phyloP scores from a whole-genome alignment of 768 basidiomycete genomes.

The Hemileccinum rubropunctum region DNA sequence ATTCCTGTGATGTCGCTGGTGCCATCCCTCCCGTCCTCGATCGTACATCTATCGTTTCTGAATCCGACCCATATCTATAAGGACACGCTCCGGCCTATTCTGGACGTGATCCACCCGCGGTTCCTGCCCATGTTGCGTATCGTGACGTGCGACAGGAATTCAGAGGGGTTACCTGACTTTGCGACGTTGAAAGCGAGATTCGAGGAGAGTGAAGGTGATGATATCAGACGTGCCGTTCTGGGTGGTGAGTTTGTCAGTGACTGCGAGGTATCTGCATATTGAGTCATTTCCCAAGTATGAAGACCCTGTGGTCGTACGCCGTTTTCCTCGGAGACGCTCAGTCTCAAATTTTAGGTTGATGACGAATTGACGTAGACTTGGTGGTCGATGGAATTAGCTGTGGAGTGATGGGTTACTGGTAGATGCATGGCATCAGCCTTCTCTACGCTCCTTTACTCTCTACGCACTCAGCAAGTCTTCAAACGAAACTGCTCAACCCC shows the following conservation, averaged over 20 bases:
- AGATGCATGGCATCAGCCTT: no score
- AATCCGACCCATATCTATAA: constrained; percentile 15
- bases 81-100: constrained; percentile 26
- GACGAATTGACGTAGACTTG: constrained; percentile 21
- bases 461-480: no score
- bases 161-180: constrained; percentile 21
- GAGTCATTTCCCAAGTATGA: constrained; percentile 28
- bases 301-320: constrained; percentile 32
- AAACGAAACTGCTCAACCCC: no score
- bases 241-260: constrained; percentile 31
- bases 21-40: constrained; percentile 31
- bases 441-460: no score
- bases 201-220: constrained; percentile 27
- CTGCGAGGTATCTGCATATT: background rate
- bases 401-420: no score
- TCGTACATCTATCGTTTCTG: constrained; percentile 42
- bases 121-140: constrained; percentile 34
- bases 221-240: constrained; percentile 31
- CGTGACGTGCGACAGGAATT: constrained; percentile 35
- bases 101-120: constrained; percentile 26
- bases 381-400: no score
- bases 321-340: constrained; percentile 37
- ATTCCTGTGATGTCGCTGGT: constrained; percentile 33
- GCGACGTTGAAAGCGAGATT: constrained; percentile 27
- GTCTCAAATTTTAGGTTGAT: constrained; percentile 37